Evolutionary conservation across 768 basidiomycete genomes (phyloP).

Genomic region (Kwoniella shandongensis): DNA sequence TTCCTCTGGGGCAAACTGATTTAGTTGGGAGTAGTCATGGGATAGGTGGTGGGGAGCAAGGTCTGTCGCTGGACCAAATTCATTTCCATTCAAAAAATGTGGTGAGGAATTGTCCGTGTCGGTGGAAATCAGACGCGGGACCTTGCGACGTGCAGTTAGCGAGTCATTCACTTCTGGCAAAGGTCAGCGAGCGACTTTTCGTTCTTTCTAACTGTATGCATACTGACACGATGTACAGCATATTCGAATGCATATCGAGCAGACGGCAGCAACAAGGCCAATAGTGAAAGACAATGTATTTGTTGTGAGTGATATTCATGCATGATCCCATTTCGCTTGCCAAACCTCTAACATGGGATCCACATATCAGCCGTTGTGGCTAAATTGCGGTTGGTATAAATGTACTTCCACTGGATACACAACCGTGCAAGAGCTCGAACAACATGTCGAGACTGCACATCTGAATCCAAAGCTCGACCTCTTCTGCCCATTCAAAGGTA

Average conservation of each 20-base stretch:
- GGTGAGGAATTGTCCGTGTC: too few species aligned
- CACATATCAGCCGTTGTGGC: too few species aligned
- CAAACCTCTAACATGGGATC: too few species aligned
- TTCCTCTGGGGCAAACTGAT: background rate
- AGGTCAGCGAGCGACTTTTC: background rate
- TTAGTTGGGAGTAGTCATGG: background rate
- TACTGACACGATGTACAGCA: background rate
- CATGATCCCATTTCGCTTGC: background rate
- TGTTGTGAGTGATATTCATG: background rate
- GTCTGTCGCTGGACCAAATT: background rate
- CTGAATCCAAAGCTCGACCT: constrained; percentile 1
- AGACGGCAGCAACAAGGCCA: background rate
- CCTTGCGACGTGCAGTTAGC: constrained; percentile 4
- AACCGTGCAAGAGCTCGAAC: background rate
- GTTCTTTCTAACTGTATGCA: background rate
- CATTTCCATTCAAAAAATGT: too few species aligned
- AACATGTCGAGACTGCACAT: constrained; percentile 9
- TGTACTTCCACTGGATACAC: background rate
- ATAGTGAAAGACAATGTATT: background rate
- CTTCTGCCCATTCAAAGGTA: constrained; percentile 8
- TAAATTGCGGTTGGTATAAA: constrained; percentile 6
- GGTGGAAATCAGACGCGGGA: background rate
- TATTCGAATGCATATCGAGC: background rate
- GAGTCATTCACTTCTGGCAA: background rate
- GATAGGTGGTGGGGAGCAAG: background rate